A percentile compares a stretch with the other conserved stretches of the same genome.
Conservation (phyloP, 2,329 filamentous ascomycete species). For the Fusarium secorum region DNA sequence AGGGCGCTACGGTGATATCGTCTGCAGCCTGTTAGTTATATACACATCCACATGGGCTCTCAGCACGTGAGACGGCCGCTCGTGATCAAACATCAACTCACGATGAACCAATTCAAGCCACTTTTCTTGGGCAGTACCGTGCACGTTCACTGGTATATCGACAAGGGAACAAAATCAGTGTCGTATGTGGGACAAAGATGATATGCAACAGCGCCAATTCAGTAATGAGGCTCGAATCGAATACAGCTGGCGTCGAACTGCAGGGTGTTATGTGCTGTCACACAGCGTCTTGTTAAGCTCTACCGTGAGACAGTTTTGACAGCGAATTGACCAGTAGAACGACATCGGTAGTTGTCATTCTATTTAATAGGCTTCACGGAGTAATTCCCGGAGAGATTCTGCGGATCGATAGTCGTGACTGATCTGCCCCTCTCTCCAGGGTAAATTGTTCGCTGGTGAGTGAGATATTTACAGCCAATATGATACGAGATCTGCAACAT, state of each 20-base stretch:
- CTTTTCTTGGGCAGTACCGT: background rate
- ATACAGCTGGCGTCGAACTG: background rate
- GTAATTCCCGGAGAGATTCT: constrained; percentile 43
- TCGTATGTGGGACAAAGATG: background rate
- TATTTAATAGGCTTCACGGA: constrained; percentile 38
- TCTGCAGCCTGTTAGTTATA: constrained; percentile 4
- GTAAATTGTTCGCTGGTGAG: constrained; percentile 25
- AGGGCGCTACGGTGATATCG: background rate
- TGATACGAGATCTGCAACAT: constrained; percentile 2
- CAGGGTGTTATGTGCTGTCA: constrained; percentile 5
- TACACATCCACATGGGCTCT: background rate
- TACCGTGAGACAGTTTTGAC: background rate
- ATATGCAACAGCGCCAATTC: background rate
- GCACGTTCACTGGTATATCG: background rate
- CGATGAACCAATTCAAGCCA: constrained; percentile 3
- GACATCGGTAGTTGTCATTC: constrained; percentile 12
- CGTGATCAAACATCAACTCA: constrained; percentile 19
- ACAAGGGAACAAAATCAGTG: background rate
- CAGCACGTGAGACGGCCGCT: constrained; percentile 13
- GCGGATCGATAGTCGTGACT: constrained; percentile 19
- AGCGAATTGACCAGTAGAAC: background rate
- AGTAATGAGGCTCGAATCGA: constrained; percentile 4
- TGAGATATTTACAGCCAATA: background rate
- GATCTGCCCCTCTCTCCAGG: constrained; percentile 22
- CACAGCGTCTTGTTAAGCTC: background rate